phyloP scores from a whole-genome alignment of 805 yeast species.

The Ogataea paraovalis region DNA sequence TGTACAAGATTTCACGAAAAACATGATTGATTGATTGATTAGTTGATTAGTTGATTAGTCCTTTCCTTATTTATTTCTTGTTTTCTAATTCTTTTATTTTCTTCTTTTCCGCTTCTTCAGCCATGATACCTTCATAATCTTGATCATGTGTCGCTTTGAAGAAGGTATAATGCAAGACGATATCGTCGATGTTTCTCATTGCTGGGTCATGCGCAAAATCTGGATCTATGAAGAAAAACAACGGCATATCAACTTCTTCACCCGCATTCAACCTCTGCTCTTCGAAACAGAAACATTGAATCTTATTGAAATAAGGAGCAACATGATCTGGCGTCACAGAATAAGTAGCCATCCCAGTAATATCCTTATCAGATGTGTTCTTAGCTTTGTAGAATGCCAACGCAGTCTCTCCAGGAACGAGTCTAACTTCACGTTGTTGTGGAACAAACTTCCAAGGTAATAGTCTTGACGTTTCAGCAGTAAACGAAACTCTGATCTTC shows the following conservation, averaged over 20 bases:
- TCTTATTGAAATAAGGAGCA: constrained; percentile 93
- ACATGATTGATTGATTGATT: too few species aligned
- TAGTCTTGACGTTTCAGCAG: constrained; percentile 85
- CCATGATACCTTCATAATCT: constrained; percentile 24
- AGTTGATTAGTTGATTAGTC: too few species aligned
- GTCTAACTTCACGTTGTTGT: constrained; percentile 86
- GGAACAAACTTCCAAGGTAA: constrained; percentile 96
- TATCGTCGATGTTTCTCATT: constrained; percentile 86
- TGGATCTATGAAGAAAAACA: constrained; percentile 94
- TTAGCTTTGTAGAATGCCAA: constrained; percentile 92
- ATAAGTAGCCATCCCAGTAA: constrained; percentile 98
- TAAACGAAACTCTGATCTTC: constrained; percentile 78
- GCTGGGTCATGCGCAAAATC: constrained; percentile 90
- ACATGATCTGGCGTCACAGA: constrained; percentile 95
- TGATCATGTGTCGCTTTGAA: constrained; percentile 54
- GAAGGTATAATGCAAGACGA: constrained; percentile 88
- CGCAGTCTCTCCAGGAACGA: constrained; percentile 97
- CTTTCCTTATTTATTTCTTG: not conserved
- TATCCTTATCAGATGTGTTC: constrained; percentile 79
- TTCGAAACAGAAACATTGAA: constrained; percentile 97
- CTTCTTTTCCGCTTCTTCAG: constrained; percentile 12
- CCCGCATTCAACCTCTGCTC: constrained; percentile 93
- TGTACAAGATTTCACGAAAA: too few species aligned
- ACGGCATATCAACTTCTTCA: constrained; percentile 98
- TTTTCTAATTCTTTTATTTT: not conserved